These are phyloP conservation scores for Scheffersomyces stipitis DNA, from an alignment of 805 yeast species.

Conservation along the genomic window DNA sequence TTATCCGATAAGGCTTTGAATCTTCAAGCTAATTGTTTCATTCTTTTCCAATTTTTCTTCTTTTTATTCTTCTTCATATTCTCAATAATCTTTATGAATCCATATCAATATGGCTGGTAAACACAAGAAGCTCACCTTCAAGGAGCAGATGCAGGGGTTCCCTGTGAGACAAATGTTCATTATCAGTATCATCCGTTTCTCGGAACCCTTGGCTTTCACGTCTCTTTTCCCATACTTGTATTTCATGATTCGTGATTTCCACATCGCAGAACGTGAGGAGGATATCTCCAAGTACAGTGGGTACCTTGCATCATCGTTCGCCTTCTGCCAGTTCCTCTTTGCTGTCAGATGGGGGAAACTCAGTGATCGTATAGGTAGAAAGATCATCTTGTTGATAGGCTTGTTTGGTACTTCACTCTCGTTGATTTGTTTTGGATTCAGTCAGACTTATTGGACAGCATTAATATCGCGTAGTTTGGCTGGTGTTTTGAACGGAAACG, in stretches of 20 bases:
- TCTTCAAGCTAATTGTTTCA: too few relatives aligned
- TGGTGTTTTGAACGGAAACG: slow-evolving; percentile 30
- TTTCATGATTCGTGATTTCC: slow-evolving; percentile 22
- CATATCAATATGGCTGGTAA: too few relatives aligned
- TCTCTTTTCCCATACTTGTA: slow-evolving; percentile 13
- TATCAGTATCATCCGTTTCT: slow-evolving; percentile 14
- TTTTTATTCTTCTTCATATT: too few relatives aligned
- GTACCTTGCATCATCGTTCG: slow-evolving; percentile 21
- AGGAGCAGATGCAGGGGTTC: slow-evolving; percentile 17
- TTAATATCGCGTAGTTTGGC: slow-evolving; percentile 26
- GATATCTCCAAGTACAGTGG: slow-evolving; percentile 21
- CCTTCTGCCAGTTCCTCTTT: slow-evolving; percentile 22
- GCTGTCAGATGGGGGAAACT: slow-evolving; percentile 31
- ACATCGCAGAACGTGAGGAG: slow-evolving; percentile 16
- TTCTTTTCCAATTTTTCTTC: too few relatives aligned
- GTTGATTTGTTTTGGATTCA: slow-evolving; percentile 27
- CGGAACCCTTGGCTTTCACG: slow-evolving; percentile 13
- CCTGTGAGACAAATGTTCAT: slow-evolving; percentile 22
- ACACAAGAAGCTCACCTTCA: neutral
- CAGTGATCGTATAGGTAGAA: slow-evolving; percentile 29
- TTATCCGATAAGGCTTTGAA: too few relatives aligned
- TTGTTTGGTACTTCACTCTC: slow-evolving; percentile 25
- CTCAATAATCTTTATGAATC: too few relatives aligned
- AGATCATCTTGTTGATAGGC: slow-evolving; percentile 25
- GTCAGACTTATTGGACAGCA: slow-evolving; percentile 27